A percentile compares a stretch with the other conserved stretches of the same genome.
Evolutionary conservation across 306 rosid genomes (phyloP).

Genomic region (Carpinus viminea): DNA sequence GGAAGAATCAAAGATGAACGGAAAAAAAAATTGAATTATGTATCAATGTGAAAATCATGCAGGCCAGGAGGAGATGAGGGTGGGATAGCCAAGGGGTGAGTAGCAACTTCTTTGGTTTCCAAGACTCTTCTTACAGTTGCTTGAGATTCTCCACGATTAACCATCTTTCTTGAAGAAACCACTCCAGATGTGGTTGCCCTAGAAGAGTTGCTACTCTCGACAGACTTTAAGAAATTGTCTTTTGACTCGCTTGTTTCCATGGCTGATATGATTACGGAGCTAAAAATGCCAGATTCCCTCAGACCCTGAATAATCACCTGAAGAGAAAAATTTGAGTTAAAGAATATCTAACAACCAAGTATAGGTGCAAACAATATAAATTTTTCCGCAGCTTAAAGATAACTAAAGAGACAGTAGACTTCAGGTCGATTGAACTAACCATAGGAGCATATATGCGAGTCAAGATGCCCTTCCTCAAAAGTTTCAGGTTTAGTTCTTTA

Average conservation of each 20-base stretch:
- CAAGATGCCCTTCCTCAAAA: slow-evolving; percentile 80
- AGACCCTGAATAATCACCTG: slow-evolving; percentile 82
- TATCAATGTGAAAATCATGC: slow-evolving; percentile 32
- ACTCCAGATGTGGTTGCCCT: slow-evolving; percentile 44
- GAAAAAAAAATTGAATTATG: slow-evolving; percentile 18
- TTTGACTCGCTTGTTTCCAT: slow-evolving; percentile 49
- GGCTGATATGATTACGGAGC: slow-evolving; percentile 66
- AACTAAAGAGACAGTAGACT: slow-evolving; percentile 16
- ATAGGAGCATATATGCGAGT: slow-evolving; percentile 84
- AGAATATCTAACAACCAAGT: slow-evolving; percentile 5
- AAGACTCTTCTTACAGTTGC: slow-evolving; percentile 65
- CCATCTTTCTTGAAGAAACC: slow-evolving; percentile 62
- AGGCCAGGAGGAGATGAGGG: slow-evolving; percentile 77
- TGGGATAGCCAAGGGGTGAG: slow-evolving; percentile 61
- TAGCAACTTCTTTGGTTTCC: slow-evolving; percentile 43
- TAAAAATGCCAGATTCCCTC: slow-evolving; percentile 76
- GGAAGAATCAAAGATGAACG: slow-evolving; percentile 14
- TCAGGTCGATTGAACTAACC: slow-evolving; percentile 44
- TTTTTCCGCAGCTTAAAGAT: background rate
- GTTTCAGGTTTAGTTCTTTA: slow-evolving; percentile 58
- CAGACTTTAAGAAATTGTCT: slow-evolving; percentile 65
- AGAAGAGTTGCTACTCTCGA: slow-evolving; percentile 70
- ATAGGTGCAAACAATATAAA: background rate
- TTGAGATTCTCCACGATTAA: slow-evolving; percentile 51
- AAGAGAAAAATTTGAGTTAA: slow-evolving; percentile 19